Conservation (phyloP, 768 basidiomycete genomes). For the Tricholomella constricta region DNA sequence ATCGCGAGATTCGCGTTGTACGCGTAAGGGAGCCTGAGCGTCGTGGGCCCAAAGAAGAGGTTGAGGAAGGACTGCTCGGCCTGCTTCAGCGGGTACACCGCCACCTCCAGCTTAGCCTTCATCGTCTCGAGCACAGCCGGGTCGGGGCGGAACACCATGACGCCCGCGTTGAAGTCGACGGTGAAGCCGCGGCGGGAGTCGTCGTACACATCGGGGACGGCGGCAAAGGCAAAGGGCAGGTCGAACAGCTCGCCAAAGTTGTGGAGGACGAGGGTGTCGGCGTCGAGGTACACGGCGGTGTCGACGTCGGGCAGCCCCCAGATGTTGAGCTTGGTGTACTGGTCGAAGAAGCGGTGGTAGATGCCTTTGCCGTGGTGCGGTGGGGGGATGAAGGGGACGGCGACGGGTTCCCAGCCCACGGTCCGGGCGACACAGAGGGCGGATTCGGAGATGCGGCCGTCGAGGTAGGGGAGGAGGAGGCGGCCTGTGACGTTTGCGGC, state of each 20-base stretch:
- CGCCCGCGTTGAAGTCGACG: slow-evolving; percentile 41
- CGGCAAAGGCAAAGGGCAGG: slow-evolving; percentile 41
- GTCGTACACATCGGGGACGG: slow-evolving; percentile 41
- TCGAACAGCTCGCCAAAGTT: slow-evolving; percentile 49
- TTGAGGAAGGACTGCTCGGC: slow-evolving; percentile 46
- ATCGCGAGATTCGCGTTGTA: slow-evolving; percentile 44
- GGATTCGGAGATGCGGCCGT: slow-evolving; percentile 35
- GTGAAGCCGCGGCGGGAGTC: slow-evolving; percentile 32
- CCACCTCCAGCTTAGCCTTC: slow-evolving; percentile 26
- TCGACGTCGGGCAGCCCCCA: slow-evolving; percentile 32
- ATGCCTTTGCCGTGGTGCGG: slow-evolving; percentile 39
- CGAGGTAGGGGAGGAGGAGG: slow-evolving; percentile 27
- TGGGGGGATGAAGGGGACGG: slow-evolving; percentile 38
- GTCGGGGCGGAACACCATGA: slow-evolving; percentile 35
- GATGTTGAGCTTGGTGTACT: slow-evolving; percentile 45
- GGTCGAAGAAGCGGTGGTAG: slow-evolving; percentile 37
- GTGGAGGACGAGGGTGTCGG: slow-evolving; percentile 43
- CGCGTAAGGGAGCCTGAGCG: slow-evolving; percentile 36
- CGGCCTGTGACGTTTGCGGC: slow-evolving; percentile 26
- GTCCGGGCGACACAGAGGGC: slow-evolving; percentile 41
- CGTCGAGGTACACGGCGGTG: slow-evolving; percentile 34
- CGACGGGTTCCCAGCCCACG: slow-evolving; percentile 39
- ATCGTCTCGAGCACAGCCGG: slow-evolving; percentile 29
- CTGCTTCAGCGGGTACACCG: slow-evolving; percentile 29
- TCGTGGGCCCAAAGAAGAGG: slow-evolving; percentile 36